A percentile compares a stretch with the other conserved stretches of the same genome.
phyloP scores from a whole-genome alignment of 441 rosid genomes.

The Populus hybrid region DNA sequence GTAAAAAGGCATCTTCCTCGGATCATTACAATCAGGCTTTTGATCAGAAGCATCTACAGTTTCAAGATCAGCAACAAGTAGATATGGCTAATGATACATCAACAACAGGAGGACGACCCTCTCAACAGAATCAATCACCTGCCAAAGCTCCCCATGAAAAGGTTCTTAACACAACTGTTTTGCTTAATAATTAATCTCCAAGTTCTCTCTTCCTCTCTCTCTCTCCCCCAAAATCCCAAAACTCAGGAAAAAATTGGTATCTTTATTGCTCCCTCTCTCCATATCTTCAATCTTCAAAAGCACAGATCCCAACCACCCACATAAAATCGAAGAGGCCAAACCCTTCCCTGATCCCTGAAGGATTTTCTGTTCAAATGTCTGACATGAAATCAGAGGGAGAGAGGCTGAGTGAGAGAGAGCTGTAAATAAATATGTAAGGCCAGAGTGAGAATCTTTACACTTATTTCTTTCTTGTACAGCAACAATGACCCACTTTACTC shows the following conservation, averaged over 20 bases:
- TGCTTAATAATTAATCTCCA: constrained; percentile 17
- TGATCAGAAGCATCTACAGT: constrained; percentile 37
- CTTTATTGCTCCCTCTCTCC: constrained; percentile 24
- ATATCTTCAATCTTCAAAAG: constrained; percentile 24
- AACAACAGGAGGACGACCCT: constrained; percentile 30
- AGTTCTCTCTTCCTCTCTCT: not conserved
- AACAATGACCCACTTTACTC: constrained; percentile 36
- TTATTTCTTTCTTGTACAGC: constrained; percentile 12
- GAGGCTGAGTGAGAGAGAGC: not conserved
- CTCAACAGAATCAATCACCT: constrained; percentile 45
- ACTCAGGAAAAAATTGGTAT: constrained; percentile 38
- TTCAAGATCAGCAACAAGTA: constrained; percentile 34
- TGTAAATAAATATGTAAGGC: constrained; percentile 19
- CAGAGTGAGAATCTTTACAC: constrained; percentile 44
- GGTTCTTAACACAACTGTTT: constrained; percentile 39
- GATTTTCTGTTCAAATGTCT: constrained; percentile 47
- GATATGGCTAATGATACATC: constrained; percentile 59
- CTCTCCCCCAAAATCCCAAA: constrained; percentile 29
- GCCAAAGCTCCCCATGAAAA: constrained; percentile 67
- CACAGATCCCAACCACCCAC: constrained; percentile 59
- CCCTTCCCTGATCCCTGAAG: constrained; percentile 31
- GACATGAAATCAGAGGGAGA: constrained; percentile 34
- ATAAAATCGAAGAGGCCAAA: constrained; percentile 40
- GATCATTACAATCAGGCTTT: constrained; percentile 33
- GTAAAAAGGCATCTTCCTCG: constrained; percentile 49